Percentiles rank a stretch among this genome's conserved stretches.
phyloP scores from a whole-genome alignment of 495 filamentous ascomycete genomes.

The Elaphomyces granulatus region DNA sequence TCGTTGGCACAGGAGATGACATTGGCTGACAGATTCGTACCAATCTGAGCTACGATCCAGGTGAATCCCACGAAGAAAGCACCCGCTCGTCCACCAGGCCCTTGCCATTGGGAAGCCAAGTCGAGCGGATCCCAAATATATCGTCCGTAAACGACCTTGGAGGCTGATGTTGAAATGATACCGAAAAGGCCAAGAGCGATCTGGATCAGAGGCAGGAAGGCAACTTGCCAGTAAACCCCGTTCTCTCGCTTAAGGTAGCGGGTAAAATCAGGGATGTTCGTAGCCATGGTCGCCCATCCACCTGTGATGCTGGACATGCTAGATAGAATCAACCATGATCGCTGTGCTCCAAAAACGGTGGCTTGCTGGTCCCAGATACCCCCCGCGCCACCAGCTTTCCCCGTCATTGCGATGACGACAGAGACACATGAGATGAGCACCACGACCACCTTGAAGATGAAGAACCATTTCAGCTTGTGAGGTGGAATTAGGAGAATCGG shows the following conservation, averaged over 20 bases:
- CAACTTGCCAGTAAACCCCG: constrained; percentile 39
- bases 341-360: constrained; percentile 25
- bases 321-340: constrained; percentile 26
- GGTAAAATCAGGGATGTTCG: constrained; percentile 44
- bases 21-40: constrained; percentile 44
- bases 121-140: constrained; percentile 39
- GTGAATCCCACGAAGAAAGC: constrained; percentile 37
- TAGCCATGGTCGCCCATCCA: constrained; percentile 18
- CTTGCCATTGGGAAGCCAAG: constrained; percentile 32
- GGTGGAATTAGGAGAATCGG: constrained; percentile 33
- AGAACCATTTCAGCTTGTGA: constrained; percentile 34
- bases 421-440: constrained; percentile 4
- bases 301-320: constrained; percentile 28
- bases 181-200: constrained; percentile 33
- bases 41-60: constrained; percentile 38
- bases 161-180: constrained; percentile 36
- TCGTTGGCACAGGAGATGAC: constrained; percentile 44
- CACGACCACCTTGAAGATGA: constrained; percentile 32
- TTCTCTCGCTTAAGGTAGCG: constrained; percentile 35
- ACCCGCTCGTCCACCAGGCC: constrained; percentile 30
- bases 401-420: neutral
- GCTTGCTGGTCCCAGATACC: constrained; percentile 31
- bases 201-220: constrained; percentile 41
- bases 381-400: constrained; percentile 24
- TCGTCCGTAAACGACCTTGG: constrained; percentile 31